Conservation (phyloP, 495 filamentous ascomycete species). For the Letharia columbiana region DNA sequence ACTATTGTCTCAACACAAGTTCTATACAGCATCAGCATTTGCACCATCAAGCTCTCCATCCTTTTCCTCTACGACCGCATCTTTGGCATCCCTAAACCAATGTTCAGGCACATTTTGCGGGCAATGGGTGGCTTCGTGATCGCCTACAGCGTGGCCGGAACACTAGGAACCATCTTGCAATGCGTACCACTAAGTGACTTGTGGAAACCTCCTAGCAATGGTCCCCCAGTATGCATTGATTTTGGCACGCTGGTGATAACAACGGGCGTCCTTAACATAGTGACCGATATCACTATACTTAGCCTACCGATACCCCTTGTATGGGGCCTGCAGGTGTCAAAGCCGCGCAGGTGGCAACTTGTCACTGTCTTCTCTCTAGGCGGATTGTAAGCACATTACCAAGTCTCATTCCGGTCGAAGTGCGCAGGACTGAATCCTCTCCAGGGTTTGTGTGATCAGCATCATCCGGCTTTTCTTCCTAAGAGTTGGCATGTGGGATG, state of each 20-base stretch:
- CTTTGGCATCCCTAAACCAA: background rate
- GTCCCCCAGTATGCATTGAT: background rate
- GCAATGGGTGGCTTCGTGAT: constrained; percentile 1
- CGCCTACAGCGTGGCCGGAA: background rate
- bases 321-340: constrained; percentile 23
- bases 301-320: constrained; percentile 28
- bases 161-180: background rate
- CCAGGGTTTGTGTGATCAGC: constrained; percentile 1
- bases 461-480: background rate
- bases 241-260: background rate
- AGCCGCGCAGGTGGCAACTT: background rate
- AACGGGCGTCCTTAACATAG: background rate
- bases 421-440: background rate
- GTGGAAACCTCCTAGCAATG: background rate
- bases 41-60: constrained; percentile 5
- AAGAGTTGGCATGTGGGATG: background rate
- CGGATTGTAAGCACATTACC: background rate
- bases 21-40: background rate
- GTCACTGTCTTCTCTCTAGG: background rate
- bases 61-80: constrained; percentile 5
- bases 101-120: background rate
- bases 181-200: background rate
- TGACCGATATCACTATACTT: constrained; percentile 27
- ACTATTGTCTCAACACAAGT: background rate
- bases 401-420: background rate